phyloP scores from a whole-genome alignment of 139 green algal genomes.

The Tetraselmis striata region DNA sequence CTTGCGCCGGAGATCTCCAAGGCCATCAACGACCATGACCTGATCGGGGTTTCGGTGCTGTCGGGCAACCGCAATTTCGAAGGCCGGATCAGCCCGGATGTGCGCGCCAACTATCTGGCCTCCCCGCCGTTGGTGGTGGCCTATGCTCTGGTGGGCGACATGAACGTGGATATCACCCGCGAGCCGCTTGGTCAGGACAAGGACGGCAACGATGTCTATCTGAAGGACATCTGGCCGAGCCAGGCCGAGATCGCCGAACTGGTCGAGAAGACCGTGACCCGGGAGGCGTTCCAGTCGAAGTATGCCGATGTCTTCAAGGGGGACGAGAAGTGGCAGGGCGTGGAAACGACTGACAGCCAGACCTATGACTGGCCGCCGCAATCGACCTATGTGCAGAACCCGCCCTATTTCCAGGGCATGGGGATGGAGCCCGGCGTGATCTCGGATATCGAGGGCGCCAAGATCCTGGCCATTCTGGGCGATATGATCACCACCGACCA shows the following conservation, averaged over 20 bases:
- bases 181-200: constrained; percentile 9
- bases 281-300: not conserved
- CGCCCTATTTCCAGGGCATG: no score
- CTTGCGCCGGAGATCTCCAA: constrained; percentile 14
- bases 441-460: not conserved
- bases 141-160: constrained; percentile 11
- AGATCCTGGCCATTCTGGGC: not conserved
- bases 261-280: not conserved
- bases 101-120: constrained; percentile 19
- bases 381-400: no score
- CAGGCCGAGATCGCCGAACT: not conserved
- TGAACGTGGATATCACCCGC: constrained; percentile 6
- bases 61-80: constrained; percentile 40
- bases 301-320: constrained; percentile 2
- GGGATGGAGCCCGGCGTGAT: no score
- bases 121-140: constrained; percentile 16
- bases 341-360: not conserved
- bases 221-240: constrained; percentile 18
- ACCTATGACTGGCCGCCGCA: constrained; percentile 9
- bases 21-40: constrained; percentile 26
- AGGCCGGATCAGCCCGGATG: constrained; percentile 32
- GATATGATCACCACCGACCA: constrained; percentile 8
- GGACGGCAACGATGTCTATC: constrained; percentile 4
- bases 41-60: constrained; percentile 32
- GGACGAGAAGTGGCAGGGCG: constrained; percentile 1